Evolutionary conservation across 331 rosid species (phyloP).

Genomic region (Rosa hybrid): DNA sequence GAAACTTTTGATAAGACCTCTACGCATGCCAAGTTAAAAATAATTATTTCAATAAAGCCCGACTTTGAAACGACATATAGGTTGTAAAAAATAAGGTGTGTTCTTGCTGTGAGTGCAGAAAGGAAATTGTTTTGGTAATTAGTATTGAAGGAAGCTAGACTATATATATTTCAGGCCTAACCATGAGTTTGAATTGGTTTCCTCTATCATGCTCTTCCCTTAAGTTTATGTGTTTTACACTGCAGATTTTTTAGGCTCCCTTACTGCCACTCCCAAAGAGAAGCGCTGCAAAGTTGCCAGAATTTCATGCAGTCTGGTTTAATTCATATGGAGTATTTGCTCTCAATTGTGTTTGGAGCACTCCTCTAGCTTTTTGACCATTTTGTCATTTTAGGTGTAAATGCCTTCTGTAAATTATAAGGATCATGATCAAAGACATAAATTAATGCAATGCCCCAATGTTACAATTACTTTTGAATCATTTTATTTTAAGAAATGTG

Average conservation of each 20-base stretch:
- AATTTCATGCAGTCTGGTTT: slow-evolving; percentile 67
- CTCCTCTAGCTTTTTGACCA: too few species aligned
- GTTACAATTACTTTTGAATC: too few species aligned
- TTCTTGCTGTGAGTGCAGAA: slow-evolving; percentile 47
- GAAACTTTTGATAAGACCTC: slow-evolving; percentile 51
- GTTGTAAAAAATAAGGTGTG: slow-evolving; percentile 77
- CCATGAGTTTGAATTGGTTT: slow-evolving; percentile 15
- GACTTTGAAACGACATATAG: slow-evolving; percentile 81
- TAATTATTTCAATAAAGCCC: slow-evolving; percentile 91
- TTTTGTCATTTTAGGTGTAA: too few species aligned
- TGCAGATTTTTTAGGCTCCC: slow-evolving; percentile 91
- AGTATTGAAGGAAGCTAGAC: slow-evolving; percentile 17
- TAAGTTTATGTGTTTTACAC: slow-evolving; percentile 20
- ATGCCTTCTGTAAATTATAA: too few species aligned
- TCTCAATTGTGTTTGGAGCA: too few species aligned
- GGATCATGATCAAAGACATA: too few species aligned
- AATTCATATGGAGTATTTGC: too few species aligned
- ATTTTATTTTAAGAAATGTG: too few species aligned
- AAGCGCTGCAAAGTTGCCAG: slow-evolving; percentile 79
- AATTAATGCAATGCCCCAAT: too few species aligned
- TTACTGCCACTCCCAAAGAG: slow-evolving; percentile 68
- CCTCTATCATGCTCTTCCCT: slow-evolving; percentile 23
- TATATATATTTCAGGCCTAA: slow-evolving; percentile 48
- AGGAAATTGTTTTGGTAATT: slow-evolving; percentile 45
- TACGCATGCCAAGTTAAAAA: slow-evolving; percentile 52